phyloP scores from a whole-genome alignment of 805 yeast species.

The Pichia exigua region DNA sequence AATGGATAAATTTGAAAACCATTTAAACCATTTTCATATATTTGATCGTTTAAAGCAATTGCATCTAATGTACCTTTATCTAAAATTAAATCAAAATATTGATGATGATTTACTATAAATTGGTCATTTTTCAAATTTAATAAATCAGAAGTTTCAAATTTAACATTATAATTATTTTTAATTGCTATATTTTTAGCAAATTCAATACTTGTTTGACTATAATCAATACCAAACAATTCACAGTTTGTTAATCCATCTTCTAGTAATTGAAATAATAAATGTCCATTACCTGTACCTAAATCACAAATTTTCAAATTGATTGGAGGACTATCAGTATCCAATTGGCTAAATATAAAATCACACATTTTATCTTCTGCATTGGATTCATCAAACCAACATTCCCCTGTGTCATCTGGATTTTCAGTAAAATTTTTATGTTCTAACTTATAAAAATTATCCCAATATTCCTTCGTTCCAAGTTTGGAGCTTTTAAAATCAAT shows the following conservation, averaged over 20 bases:
- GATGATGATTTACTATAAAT: slow-evolving; percentile 25
- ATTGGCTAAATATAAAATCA: slow-evolving; percentile 43
- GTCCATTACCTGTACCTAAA: slow-evolving; percentile 96
- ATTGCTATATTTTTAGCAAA: slow-evolving; percentile 60
- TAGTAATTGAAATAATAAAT: slow-evolving; percentile 59
- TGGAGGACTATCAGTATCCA: slow-evolving; percentile 14
- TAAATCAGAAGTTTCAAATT: slow-evolving; percentile 66
- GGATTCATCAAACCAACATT: slow-evolving; percentile 94
- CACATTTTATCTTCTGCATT: slow-evolving; percentile 84
- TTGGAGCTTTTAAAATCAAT: slow-evolving; percentile 60
- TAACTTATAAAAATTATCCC: slow-evolving; percentile 79
- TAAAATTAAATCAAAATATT: slow-evolving; percentile 60
- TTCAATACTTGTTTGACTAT: slow-evolving; percentile 69
- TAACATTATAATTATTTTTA: slow-evolving; percentile 30
- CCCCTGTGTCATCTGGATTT: slow-evolving; percentile 84
- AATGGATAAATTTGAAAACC: slow-evolving; percentile 55
- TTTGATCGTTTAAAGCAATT: slow-evolving; percentile 70
- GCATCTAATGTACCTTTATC: slow-evolving; percentile 98
- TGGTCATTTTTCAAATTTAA: slow-evolving; percentile 31
- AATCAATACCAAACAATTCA: slow-evolving; percentile 70
- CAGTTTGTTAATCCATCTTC: slow-evolving; percentile 47
- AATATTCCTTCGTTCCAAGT: slow-evolving; percentile 81
- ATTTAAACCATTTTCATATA: slow-evolving; percentile 37
- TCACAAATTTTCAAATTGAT: slow-evolving; percentile 49
- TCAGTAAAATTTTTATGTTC: slow-evolving; percentile 66